phyloP scores from a whole-genome alignment of 2,329 filamentous ascomycete genomes.

The Ceratocystis ficicola region DNA sequence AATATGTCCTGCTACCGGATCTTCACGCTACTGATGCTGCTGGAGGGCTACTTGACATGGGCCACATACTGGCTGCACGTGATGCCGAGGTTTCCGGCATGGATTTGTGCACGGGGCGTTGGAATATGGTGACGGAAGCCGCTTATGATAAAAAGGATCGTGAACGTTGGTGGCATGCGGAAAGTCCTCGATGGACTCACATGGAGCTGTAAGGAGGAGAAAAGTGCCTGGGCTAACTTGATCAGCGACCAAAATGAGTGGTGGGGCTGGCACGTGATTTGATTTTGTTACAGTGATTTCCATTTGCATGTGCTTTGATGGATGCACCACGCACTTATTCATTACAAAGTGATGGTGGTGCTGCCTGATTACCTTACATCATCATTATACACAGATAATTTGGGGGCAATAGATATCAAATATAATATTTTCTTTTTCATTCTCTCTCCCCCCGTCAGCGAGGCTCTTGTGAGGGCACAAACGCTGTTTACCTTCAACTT shows the following conservation, averaged over 20 bases:
- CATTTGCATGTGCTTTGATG: not conserved
- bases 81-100: constrained; percentile 35
- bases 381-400: not conserved
- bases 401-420: not conserved
- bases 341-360: too few species aligned
- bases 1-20: constrained; percentile 50
- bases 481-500: too few species aligned
- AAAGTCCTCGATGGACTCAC: constrained; percentile 36
- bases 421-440: not conserved
- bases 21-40: constrained; percentile 43
- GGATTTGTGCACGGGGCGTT: constrained; percentile 37
- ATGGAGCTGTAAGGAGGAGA: constrained; percentile 22
- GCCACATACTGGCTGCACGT: constrained; percentile 38
- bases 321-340: not conserved
- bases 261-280: constrained; percentile 2
- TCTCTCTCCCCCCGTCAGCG: not conserved
- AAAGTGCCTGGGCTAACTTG: not conserved
- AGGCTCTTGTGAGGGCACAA: too few species aligned
- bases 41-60: constrained; percentile 42
- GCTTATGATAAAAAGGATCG: constrained; percentile 36
- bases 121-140: constrained; percentile 32
- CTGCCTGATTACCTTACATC: not conserved
- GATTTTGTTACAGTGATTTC: not conserved
- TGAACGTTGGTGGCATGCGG: constrained; percentile 41
- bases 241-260: not conserved